These are phyloP conservation scores for Pestalotiopsis fici DNA, from an alignment of 2,329 filamentous ascomycete genomes.

Conservation along the genomic window DNA sequence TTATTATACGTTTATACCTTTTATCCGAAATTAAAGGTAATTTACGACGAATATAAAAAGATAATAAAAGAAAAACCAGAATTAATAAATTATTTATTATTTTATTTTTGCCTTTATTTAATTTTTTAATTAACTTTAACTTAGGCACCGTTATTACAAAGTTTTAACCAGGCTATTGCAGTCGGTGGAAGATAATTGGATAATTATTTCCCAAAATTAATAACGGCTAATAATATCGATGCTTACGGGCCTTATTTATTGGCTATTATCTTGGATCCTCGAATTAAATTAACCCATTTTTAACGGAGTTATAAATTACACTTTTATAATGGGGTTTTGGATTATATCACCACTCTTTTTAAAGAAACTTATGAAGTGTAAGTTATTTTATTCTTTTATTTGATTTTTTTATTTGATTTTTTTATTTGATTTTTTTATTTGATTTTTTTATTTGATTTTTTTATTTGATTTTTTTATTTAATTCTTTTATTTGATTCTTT, in stretches of 20 bases:
- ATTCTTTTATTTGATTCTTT: too few relatives aligned
- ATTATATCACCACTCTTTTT: background rate
- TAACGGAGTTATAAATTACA: background rate
- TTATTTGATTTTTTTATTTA: too few relatives aligned
- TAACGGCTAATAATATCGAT: background rate
- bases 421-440: background rate
- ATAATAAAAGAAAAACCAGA: background rate
- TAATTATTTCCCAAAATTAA: background rate
- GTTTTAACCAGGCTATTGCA: background rate
- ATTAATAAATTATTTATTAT: background rate
- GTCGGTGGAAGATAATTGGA: background rate
- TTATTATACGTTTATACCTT: background rate
- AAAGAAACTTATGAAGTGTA: background rate
- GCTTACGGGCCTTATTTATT: background rate
- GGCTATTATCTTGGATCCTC: background rate
- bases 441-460: too few relatives aligned
- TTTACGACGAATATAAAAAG: background rate
- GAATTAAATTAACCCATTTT: background rate
- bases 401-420: background rate
- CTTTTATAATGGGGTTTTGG: background rate
- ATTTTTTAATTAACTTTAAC: background rate
- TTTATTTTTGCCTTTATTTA: background rate
- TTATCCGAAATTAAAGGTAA: too few relatives aligned
- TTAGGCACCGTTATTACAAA: background rate
- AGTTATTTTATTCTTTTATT: too few relatives aligned